Base-by-base conservation (phyloP, 345 rosid genomes). In the Cardamine occulta region DNA sequence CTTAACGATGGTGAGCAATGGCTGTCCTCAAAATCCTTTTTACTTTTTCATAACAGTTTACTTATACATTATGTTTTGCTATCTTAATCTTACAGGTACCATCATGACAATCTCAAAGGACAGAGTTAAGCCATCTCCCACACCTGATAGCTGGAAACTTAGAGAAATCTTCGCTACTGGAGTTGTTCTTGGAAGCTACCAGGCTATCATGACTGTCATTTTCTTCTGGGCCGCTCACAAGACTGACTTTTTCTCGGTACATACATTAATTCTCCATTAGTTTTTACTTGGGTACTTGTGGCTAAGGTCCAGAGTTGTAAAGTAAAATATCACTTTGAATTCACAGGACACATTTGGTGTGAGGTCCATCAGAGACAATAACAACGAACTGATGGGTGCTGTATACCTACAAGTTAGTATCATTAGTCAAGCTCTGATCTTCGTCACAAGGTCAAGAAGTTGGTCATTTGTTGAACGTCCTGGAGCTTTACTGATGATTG, bases 101-200 rank as follows among this genome's bases (percentile, higher is more conserved):
- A 91, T 93, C 66, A 91, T 93, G 97, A 93, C 96, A 29, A 94
- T 94, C 74, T 88, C 97, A 28, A 90, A 94, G 82, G 97, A 94
- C 63, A 63, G 97, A 80, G 98, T 94, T 61, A 91, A 94, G 88
- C 97, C 98, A 47, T 94, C 98, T 74, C 97, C 97, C 19, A 53
- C 87, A 76, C 98, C 96, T 2, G 98, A 94, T 63, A 91, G 97
- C 83, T 94, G 97, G 98, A 94, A 88, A 75, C 83, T 94, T 28
- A 85, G 51, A 74, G 97, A 91, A 78, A 91, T 91, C 39, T 94
- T 94, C 12, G 94, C 98, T 47, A 94, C 97, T 0, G 97, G 97
- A 51, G 31, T 94, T 14, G 88, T 85, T 13, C 94, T 91, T 21
- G 96, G 98, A 51, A 74, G 95, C 18, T 94, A 94, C 87, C 67